Evolutionary conservation across 1,284 basidiomycete genomes (phyloP).

Genomic region (Entoloma clypeatum): DNA sequence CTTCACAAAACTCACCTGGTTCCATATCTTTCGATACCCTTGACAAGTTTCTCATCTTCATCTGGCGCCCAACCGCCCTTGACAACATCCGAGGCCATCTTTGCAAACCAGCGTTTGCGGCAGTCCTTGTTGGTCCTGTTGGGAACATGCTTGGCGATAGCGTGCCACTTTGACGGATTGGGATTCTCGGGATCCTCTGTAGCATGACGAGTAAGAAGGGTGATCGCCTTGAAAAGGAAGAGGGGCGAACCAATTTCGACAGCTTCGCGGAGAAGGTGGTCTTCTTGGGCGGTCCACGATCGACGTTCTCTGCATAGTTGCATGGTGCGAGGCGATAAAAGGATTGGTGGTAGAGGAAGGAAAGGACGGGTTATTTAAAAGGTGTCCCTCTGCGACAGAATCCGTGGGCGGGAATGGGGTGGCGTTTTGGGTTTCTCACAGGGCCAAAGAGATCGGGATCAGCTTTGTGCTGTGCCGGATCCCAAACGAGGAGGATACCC

Average conservation of each 20-base stretch:
- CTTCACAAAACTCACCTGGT: constrained; percentile 35
- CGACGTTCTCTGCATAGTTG: constrained; percentile 49
- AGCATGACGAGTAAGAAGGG: constrained; percentile 13
- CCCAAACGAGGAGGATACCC: constrained; percentile 17
- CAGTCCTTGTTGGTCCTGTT: constrained; percentile 59
- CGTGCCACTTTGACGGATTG: constrained; percentile 56
- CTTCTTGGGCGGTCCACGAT: constrained; percentile 54
- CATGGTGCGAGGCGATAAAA: constrained; percentile 23
- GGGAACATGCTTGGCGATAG: constrained; percentile 56
- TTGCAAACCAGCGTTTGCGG: constrained; percentile 56
- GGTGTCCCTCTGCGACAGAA: constrained; percentile 21
- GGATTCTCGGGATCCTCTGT: constrained; percentile 50
- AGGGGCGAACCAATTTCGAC: constrained; percentile 42
- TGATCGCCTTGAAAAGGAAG: constrained; percentile 5
- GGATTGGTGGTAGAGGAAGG: constrained; percentile 18
- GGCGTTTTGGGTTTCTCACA: constrained; percentile 28
- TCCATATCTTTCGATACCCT: constrained; percentile 51
- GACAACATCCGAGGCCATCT: constrained; percentile 56
- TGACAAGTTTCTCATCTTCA: constrained; percentile 50
- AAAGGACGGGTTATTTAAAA: constrained; percentile 23
- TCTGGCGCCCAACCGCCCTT: constrained; percentile 57
- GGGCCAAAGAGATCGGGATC: constrained; percentile 33
- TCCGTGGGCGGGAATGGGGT: constrained; percentile 31
- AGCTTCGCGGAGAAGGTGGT: constrained; percentile 49
- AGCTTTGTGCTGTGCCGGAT: constrained; percentile 22